phyloP scores from a whole-genome alignment of 139 green algal species.

The Chara braunii region DNA sequence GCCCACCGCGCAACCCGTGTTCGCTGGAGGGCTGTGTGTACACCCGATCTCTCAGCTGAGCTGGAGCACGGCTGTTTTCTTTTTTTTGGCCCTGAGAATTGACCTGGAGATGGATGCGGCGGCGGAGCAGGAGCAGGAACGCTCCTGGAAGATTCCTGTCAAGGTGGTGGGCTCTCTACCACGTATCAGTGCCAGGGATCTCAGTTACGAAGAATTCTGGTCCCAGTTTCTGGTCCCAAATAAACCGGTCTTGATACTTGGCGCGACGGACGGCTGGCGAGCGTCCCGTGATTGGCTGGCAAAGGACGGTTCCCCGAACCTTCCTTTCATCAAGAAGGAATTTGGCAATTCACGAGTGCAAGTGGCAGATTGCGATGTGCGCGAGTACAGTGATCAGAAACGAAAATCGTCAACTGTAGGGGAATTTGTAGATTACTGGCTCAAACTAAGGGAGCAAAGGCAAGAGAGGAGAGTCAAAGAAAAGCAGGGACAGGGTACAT shows the following conservation, averaged over 20 bases:
- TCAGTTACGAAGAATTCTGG: conserved; percentile 7
- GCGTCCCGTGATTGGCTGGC: conserved; percentile 9
- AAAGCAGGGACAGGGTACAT: not conserved
- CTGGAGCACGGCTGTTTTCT: too few relatives aligned
- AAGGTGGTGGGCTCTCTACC: too few relatives aligned
- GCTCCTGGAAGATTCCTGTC: too few relatives aligned
- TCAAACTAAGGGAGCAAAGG: not conserved
- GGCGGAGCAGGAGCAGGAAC: too few relatives aligned
- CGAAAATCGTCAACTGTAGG: conserved; percentile 20
- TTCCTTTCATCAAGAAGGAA: not conserved
- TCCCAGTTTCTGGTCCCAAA: conserved; percentile 7
- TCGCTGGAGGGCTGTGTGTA: too few relatives aligned
- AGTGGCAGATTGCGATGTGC: conserved; percentile 23
- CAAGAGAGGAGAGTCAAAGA: not conserved
- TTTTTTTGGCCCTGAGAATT: too few relatives aligned
- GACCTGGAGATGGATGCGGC: too few relatives aligned
- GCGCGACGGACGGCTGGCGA: conserved; percentile 19
- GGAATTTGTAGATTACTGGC: conserved; percentile 36
- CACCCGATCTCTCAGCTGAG: too few relatives aligned
- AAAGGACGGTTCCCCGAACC: conserved; percentile 6
- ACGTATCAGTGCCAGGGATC: too few relatives aligned
- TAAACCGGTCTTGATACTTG: conserved; percentile 13
- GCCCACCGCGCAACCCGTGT: too few relatives aligned
- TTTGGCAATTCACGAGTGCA: conserved; percentile 33
- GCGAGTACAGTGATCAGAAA: conserved; percentile 22